These are phyloP conservation scores for Retiboletus flavoniger DNA, from an alignment of 1,284 basidiomycete species.

Conservation along the genomic window DNA sequence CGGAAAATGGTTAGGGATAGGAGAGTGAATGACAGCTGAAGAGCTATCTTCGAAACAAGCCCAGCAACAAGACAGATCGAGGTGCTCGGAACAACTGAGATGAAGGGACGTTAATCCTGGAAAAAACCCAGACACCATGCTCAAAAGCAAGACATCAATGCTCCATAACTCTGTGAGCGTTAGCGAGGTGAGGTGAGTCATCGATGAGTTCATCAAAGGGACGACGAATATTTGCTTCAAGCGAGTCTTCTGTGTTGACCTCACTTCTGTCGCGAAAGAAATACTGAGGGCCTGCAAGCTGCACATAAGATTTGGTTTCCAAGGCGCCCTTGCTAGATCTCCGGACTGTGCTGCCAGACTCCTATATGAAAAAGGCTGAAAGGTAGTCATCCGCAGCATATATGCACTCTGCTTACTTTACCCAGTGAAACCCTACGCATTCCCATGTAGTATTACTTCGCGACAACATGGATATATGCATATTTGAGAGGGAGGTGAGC, in stretches of 20 bases:
- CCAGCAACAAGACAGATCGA: constrained; percentile 58
- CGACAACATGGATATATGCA: constrained; percentile 29
- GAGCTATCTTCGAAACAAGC: constrained; percentile 61
- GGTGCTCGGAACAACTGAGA: constrained; percentile 56
- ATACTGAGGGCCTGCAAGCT: constrained; percentile 21
- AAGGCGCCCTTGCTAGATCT: constrained; percentile 24
- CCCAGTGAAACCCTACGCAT: constrained; percentile 25
- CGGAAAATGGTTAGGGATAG: constrained; percentile 51
- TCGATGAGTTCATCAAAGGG: constrained; percentile 14
- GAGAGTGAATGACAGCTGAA: constrained; percentile 56
- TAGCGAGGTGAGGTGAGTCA: constrained; percentile 41
- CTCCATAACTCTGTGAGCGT: constrained; percentile 52
- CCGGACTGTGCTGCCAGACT: constrained; percentile 19
- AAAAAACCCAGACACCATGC: constrained; percentile 46
- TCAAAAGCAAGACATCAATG: constrained; percentile 50
- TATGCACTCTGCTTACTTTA: constrained; percentile 32
- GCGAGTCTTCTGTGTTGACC: constrained; percentile 27
- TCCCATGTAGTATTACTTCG: constrained; percentile 1
- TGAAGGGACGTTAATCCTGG: constrained; percentile 46
- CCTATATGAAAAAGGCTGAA: constrained; percentile 12
- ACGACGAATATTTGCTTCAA: constrained; percentile 25
- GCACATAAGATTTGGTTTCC: constrained; percentile 25
- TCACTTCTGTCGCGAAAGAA: constrained; percentile 26
- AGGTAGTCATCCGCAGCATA: constrained; percentile 8
- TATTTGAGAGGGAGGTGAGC: constrained; percentile 20